phyloP scores from a whole-genome alignment of 306 rosid species.

The Malus sylvestris region DNA sequence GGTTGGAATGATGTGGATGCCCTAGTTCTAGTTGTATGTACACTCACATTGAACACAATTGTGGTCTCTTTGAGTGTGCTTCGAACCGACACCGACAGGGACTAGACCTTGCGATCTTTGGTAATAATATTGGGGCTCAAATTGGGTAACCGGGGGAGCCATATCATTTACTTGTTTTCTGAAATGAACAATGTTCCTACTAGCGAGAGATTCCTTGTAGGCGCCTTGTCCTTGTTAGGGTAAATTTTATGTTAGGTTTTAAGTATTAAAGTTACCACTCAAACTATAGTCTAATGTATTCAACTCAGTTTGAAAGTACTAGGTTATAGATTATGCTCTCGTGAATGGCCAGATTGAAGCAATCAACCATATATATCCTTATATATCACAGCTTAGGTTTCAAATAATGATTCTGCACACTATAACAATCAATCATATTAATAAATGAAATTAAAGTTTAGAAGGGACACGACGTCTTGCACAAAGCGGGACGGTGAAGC shows the following conservation, averaged over 20 bases:
- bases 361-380: no score
- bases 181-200: neutral
- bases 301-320: no score
- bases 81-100: slow-evolving; percentile 53
- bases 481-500: neutral
- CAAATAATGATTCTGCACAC: neutral
- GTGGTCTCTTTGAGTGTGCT: slow-evolving; percentile 5
- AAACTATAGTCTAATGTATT: no score
- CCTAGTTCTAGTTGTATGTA: slow-evolving; percentile 16
- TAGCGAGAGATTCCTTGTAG: neutral
- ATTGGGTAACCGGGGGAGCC: neutral
- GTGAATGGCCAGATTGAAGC: no score
- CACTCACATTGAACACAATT: neutral
- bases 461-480: neutral
- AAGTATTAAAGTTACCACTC: no score
- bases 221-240: neutral
- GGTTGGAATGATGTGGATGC: slow-evolving; percentile 40
- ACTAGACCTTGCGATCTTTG: slow-evolving; percentile 34
- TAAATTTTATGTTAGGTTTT: neutral
- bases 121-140: slow-evolving; percentile 25
- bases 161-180: neutral
- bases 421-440: no score
- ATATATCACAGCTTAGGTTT: neutral
- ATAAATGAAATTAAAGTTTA: no score
- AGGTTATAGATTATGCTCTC: no score